phyloP scores from a whole-genome alignment of 1,139 yeast species.

The Saccharomyces uvarum region DNA sequence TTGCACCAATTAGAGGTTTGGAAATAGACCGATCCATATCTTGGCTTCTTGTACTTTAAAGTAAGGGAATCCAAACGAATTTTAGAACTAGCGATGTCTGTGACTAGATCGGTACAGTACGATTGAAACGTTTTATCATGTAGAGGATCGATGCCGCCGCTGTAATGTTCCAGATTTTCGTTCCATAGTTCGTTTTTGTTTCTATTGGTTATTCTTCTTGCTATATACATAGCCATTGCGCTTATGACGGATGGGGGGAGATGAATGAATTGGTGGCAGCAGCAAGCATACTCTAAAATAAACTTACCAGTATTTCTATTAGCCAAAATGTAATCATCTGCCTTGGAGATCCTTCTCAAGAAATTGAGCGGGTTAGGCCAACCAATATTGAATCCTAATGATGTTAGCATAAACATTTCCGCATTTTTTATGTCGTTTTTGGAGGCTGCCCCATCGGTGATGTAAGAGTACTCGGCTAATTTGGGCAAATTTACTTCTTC shows the following conservation, averaged over 20 bases:
- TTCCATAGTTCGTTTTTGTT: slow-evolving; percentile 53
- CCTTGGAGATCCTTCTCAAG: slow-evolving; percentile 83
- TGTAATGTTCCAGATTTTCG: slow-evolving; percentile 71
- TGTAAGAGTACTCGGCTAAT: slow-evolving; percentile 79
- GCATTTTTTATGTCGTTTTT: slow-evolving; percentile 82
- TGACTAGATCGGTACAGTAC: slow-evolving; percentile 17
- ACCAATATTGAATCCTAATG: slow-evolving; percentile 69
- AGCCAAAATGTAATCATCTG: slow-evolving; percentile 86
- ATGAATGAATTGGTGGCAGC: slow-evolving; percentile 73
- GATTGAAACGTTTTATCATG: slow-evolving; percentile 17
- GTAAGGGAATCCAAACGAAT: slow-evolving; percentile 26
- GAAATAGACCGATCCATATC: slow-evolving; percentile 16
- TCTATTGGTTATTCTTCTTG: slow-evolving; percentile 59
- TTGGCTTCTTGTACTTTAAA: slow-evolving; percentile 22
- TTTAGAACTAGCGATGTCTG: slow-evolving; percentile 27
- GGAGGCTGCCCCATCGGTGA: slow-evolving; percentile 75
- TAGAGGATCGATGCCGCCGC: slow-evolving; percentile 50
- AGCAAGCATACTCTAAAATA: slow-evolving; percentile 68
- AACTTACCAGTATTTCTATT: slow-evolving; percentile 87
- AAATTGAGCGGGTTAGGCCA: slow-evolving; percentile 95
- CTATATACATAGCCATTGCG: slow-evolving; percentile 83
- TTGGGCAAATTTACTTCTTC: slow-evolving; percentile 94
- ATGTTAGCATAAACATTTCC: slow-evolving; percentile 72
- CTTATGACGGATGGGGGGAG: slow-evolving; percentile 72
- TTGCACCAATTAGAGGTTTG: slow-evolving; percentile 16